Conservation (phyloP, 495 filamentous ascomycete genomes). For the Talaromyces borbonicus region DNA sequence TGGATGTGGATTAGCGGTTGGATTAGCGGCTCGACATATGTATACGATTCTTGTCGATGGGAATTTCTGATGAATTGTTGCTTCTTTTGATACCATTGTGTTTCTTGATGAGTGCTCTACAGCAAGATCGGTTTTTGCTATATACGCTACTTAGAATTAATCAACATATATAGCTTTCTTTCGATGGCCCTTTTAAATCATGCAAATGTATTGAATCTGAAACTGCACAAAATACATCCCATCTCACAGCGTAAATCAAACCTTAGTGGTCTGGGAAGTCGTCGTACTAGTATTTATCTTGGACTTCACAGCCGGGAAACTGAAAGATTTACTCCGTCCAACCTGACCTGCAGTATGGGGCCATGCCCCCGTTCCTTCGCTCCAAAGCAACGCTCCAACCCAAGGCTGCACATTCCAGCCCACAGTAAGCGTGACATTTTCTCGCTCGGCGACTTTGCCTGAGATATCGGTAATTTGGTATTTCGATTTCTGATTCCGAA, state of each 20-base stretch:
- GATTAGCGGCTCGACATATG: too few relatives aligned
- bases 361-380: conserved; percentile 38
- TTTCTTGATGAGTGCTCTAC: too few relatives aligned
- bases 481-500: conserved; percentile 77
- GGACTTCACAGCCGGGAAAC: conserved; percentile 60
- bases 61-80: too few relatives aligned
- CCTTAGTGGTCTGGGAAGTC: conserved; percentile 1
- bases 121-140: too few relatives aligned
- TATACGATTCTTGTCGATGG: too few relatives aligned
- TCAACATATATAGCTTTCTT: too few relatives aligned
- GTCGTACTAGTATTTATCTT: background rate
- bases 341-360: conserved; percentile 53
- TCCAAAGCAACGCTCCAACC: conserved; percentile 83
- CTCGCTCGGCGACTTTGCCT: conserved; percentile 56
- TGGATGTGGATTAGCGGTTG: too few relatives aligned
- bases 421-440: conserved; percentile 67
- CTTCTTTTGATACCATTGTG: too few relatives aligned
- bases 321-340: conserved; percentile 58
- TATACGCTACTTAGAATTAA: too few relatives aligned
- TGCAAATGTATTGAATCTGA: background rate
- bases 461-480: conserved; percentile 88
- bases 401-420: conserved; percentile 97
- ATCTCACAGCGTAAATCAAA: background rate
- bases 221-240: background rate
- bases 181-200: background rate